These are phyloP conservation scores for Musa troglodytarum DNA, from an alignment of 176 grass and related monocot species.

Conservation along the genomic window DNA sequence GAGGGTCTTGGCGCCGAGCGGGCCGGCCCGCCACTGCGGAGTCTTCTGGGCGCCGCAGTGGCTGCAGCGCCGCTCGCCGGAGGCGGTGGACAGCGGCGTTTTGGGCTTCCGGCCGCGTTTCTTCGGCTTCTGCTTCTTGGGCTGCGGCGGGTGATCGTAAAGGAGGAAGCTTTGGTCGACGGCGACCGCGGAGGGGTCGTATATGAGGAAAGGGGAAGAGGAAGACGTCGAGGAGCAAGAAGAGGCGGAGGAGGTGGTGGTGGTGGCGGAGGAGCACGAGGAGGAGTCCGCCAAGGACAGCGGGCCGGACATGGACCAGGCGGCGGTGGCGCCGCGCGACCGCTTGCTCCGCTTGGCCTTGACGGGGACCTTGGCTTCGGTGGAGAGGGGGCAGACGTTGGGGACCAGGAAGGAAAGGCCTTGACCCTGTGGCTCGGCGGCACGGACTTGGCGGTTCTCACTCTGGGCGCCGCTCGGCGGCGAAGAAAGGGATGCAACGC, in stretches of 20 bases:
- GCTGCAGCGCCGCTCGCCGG: conserved; percentile 76
- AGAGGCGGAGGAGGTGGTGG: conserved; percentile 31
- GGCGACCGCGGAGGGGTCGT: not conserved
- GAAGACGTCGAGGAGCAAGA: conserved; percentile 49
- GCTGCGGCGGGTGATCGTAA: not conserved
- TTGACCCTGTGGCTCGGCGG: conserved; percentile 1
- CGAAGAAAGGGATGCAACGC: conserved; percentile 16
- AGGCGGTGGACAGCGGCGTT: not conserved
- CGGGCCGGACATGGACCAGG: conserved; percentile 18
- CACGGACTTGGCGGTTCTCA: conserved; percentile 19
- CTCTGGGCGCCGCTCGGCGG: conserved; percentile 4
- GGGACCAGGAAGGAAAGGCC: conserved; percentile 10
- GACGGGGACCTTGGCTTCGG: conserved; percentile 59
- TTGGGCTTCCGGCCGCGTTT: conserved; percentile 94
- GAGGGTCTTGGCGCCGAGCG: conserved; percentile 77
- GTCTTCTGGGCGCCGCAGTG: conserved; percentile 98
- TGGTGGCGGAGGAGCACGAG: conserved; percentile 22
- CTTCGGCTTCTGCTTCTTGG: conserved; percentile 48
- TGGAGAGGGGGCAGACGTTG: conserved; percentile 61
- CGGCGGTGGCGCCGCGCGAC: conserved; percentile 24
- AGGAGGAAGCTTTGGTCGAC: conserved; percentile 13
- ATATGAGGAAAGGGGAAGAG: conserved; percentile 39
- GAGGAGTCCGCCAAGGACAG: conserved; percentile 34
- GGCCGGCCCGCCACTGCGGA: conserved; percentile 91
- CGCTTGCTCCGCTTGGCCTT: conserved; percentile 94